Conservation (phyloP, 1,139 yeast genomes). For the Lodderomyces theae region DNA sequence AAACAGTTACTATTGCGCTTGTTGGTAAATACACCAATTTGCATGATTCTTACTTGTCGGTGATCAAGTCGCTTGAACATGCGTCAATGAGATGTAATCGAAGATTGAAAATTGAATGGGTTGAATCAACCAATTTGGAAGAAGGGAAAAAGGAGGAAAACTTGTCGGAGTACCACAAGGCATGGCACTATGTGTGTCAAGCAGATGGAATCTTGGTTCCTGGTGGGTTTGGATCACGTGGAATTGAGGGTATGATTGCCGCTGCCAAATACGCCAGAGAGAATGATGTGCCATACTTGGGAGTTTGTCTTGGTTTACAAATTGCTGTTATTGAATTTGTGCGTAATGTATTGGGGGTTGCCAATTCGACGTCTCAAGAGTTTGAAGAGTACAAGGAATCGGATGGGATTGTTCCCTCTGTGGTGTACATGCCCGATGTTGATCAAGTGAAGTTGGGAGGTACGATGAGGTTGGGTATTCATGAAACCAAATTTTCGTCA, state of each 20-base stretch:
- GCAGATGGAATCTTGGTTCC: conserved; percentile 98
- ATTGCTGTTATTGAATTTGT: conserved; percentile 94
- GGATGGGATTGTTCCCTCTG: conserved; percentile 52
- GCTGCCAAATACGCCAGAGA: conserved; percentile 99
- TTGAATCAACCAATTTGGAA: conserved; percentile 90
- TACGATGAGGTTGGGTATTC: conserved; percentile 96
- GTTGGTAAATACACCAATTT: conserved; percentile 97
- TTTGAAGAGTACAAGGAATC: conserved; percentile 66
- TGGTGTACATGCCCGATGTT: conserved; percentile 98
- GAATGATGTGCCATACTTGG: conserved; percentile 88
- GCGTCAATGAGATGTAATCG: conserved; percentile 87
- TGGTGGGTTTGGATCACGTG: conserved; percentile 97
- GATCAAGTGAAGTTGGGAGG: conserved; percentile 97
- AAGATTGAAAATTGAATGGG: conserved; percentile 88
- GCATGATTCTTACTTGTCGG: conserved; percentile 93
- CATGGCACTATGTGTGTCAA: conserved; percentile 91
- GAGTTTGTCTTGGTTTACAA: conserved; percentile 97
- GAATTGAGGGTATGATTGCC: conserved; percentile 96
- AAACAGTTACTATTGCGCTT: conserved; percentile 87
- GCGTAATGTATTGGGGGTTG: conserved; percentile 71
- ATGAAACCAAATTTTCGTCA: conserved; percentile 82
- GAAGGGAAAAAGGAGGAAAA: conserved; percentile 59
- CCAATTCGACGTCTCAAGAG: conserved; percentile 80
- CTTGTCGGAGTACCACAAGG: conserved; percentile 83
- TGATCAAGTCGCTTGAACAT: conserved; percentile 93